phyloP scores from a whole-genome alignment of 805 yeast genomes.

The Wickerhamiella alocasiicola region DNA sequence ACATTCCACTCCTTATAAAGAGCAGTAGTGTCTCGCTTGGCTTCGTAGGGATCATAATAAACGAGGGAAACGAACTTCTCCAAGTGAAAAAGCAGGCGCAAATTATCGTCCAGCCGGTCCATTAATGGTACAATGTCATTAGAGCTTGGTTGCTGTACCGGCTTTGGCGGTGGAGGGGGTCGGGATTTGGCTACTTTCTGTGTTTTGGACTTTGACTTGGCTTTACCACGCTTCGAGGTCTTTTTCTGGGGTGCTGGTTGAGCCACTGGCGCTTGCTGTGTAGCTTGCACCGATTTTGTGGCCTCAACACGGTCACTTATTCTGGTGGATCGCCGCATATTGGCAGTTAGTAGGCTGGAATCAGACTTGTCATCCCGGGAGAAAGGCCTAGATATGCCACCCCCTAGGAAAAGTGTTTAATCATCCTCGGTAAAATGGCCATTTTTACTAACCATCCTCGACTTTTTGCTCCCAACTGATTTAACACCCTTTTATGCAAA shows the following conservation, averaged over 20 bases:
- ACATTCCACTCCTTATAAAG: conserved; percentile 25
- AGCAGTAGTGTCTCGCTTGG: conserved; percentile 25
- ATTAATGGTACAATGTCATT: conserved; percentile 16
- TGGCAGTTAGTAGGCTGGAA: not conserved
- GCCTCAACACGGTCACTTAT: conserved; percentile 10
- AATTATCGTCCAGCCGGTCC: conserved; percentile 27
- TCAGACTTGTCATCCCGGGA: no score
- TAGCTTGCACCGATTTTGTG: not conserved
- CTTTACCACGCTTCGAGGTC: conserved; percentile 1
- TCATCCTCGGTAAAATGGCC: no score
- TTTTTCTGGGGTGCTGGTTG: conserved; percentile 1
- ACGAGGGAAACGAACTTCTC: conserved; percentile 31
- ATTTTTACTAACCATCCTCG: no score
- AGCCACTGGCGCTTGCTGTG: not conserved
- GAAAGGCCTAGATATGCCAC: no score
- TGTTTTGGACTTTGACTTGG: conserved; percentile 2
- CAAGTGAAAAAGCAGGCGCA: conserved; percentile 30
- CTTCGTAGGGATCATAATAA: conserved; percentile 28
- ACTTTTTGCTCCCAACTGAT: no score
- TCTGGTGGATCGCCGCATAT: conserved; percentile 8
- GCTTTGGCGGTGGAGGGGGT: not conserved
- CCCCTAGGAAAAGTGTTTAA: no score
- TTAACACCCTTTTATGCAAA: no score
- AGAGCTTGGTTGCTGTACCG: not conserved
- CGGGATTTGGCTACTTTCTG: not conserved